Conservation (phyloP, 768 basidiomycete genomes). For the Tylopilus balloui region DNA sequence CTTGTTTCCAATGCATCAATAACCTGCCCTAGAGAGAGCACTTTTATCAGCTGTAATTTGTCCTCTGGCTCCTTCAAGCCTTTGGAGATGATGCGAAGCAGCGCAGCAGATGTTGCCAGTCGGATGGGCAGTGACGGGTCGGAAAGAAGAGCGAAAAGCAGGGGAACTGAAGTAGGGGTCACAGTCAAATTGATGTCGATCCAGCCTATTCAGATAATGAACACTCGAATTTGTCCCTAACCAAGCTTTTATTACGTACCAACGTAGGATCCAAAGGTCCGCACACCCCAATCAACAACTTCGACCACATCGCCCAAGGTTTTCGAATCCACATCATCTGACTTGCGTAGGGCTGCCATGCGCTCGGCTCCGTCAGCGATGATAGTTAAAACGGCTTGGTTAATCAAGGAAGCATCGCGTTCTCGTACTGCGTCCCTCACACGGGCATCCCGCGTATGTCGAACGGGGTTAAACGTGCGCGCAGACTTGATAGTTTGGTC, state of each 20-base stretch:
- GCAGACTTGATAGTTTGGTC: constrained; percentile 92
- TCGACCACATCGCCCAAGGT: constrained; percentile 63
- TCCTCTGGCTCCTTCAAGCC: constrained; percentile 89
- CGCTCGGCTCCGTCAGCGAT: constrained; percentile 65
- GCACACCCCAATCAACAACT: constrained; percentile 86
- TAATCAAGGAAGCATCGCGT: constrained; percentile 80
- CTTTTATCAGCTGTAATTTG: constrained; percentile 85
- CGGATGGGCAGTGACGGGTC: constrained; percentile 77
- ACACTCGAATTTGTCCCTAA: not conserved
- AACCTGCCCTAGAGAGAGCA: constrained; percentile 80
- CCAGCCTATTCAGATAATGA: constrained; percentile 64
- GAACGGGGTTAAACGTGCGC: constrained; percentile 59
- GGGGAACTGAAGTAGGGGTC: constrained; percentile 79
- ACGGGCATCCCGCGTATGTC: constrained; percentile 77
- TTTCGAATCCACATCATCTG: constrained; percentile 38
- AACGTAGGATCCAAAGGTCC: constrained; percentile 90
- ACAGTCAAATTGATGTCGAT: constrained; percentile 96
- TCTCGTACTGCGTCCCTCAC: constrained; percentile 90
- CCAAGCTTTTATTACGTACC: constrained; percentile 51
- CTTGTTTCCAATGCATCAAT: constrained; percentile 76
- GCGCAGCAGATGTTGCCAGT: constrained; percentile 72
- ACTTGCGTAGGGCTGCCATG: constrained; percentile 50
- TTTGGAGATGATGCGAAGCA: constrained; percentile 83
- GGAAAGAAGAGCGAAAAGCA: constrained; percentile 79
- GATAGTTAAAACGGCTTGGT: constrained; percentile 81